These are phyloP conservation scores for Metschnikowia dekortorum DNA, from an alignment of 805 yeast genomes.

Conservation along the genomic window DNA sequence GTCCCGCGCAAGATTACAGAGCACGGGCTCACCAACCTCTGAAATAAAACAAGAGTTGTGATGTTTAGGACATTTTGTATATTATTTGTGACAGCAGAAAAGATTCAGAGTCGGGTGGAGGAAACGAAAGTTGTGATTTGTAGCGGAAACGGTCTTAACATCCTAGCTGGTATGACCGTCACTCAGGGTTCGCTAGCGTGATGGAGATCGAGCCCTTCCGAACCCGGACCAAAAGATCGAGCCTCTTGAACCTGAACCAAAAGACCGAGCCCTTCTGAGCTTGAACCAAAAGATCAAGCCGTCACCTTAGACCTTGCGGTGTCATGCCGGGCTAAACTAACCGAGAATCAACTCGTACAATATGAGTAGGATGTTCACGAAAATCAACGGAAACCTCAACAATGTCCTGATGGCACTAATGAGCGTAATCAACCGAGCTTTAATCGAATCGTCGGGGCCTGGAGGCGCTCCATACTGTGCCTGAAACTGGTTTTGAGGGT, in stretches of 20 bases:
- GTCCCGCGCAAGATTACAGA: conserved; percentile 61
- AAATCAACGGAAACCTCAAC: conserved; percentile 69
- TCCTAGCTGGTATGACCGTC: neutral
- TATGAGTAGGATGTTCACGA: conserved; percentile 60
- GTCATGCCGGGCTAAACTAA: conserved; percentile 18
- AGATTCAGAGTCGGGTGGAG: neutral
- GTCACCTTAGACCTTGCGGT: neutral
- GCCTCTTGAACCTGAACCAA: no score
- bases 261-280: no score
- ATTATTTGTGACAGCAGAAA: conserved; percentile 10
- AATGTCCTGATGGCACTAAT: conserved; percentile 74
- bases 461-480: conserved; percentile 40
- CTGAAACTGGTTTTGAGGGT: conserved; percentile 17
- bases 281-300: neutral
- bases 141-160: neutral
- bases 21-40: conserved; percentile 17
- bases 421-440: conserved; percentile 56
- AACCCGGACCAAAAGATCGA: neutral
- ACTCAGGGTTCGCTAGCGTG: neutral
- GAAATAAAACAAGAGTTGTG: conserved; percentile 14
- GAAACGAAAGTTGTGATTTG: neutral
- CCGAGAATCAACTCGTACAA: conserved; percentile 68
- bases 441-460: conserved; percentile 40
- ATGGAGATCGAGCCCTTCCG: neutral
- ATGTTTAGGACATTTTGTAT: conserved; percentile 9